phyloP scores from a whole-genome alignment of 305 asterid genomes.

The Fraxinus sp. region DNA sequence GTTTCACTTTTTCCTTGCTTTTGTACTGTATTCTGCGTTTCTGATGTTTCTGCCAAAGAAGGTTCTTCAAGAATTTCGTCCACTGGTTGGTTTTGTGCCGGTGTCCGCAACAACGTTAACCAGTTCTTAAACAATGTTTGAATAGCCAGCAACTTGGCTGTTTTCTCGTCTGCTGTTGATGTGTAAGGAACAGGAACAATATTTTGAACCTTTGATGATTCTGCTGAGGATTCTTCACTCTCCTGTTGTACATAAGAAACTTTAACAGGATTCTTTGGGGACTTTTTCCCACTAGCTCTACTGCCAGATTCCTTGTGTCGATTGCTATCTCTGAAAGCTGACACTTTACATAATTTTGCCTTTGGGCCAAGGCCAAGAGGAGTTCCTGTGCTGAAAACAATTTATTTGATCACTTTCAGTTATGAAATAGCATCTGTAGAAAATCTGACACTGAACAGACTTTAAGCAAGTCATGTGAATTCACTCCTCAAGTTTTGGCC shows the following conservation, averaged over 20 bases:
- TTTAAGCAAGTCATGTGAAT: constrained; percentile 4
- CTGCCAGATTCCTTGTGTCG: constrained; percentile 60
- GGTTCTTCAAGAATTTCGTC: constrained; percentile 49
- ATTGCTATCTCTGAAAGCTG: constrained; percentile 72
- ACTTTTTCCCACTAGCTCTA: constrained; percentile 58
- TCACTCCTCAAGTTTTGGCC: background rate
- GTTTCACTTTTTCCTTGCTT: constrained; percentile 42
- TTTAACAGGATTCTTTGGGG: constrained; percentile 54
- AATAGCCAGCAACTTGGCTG: constrained; percentile 57
- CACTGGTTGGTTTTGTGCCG: constrained; percentile 40
- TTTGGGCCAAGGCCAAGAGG: constrained; percentile 50
- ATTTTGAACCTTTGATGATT: constrained; percentile 54
- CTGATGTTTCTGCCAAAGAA: constrained; percentile 43
- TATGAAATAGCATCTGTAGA: constrained; percentile 18
- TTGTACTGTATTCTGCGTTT: constrained; percentile 32
- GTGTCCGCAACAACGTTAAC: constrained; percentile 61
- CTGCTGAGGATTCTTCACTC: constrained; percentile 55
- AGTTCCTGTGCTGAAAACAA: constrained; percentile 55
- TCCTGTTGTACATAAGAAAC: constrained; percentile 70
- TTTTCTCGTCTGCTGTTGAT: constrained; percentile 44
- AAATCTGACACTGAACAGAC: background rate
- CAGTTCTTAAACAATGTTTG: constrained; percentile 71
- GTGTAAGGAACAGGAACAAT: constrained; percentile 53
- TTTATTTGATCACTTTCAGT: constrained; percentile 31
- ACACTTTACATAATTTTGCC: constrained; percentile 56